Conservation (phyloP, 208 protist genomes). For the Leishmania amazonensis region DNA sequence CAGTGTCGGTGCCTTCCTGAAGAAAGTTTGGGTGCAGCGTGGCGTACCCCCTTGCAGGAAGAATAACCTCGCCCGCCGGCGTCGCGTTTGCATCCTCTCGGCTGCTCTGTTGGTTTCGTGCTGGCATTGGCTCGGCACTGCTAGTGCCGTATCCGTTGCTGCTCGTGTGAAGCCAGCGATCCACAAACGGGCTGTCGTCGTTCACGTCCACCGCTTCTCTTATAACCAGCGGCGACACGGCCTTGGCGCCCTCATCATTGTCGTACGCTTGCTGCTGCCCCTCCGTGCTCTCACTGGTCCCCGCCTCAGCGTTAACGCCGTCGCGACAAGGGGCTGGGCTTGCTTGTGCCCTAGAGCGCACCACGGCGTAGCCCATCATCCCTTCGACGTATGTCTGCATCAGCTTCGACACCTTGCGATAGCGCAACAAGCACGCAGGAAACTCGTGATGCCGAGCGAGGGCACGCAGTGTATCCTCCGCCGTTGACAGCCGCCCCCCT, state of each 20-base stretch:
- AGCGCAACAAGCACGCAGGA: constrained; percentile 69
- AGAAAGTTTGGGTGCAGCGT: constrained; percentile 82
- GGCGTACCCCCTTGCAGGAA: constrained; percentile 32
- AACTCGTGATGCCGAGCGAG: constrained; percentile 80
- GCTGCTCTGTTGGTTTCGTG: not conserved
- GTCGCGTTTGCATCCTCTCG: constrained; percentile 26
- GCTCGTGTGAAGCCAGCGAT: constrained; percentile 14
- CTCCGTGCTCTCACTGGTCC: not conserved
- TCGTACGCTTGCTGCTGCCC: not conserved
- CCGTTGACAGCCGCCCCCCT: constrained; percentile 88
- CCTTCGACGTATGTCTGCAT: constrained; percentile 90
- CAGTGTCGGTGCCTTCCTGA: constrained; percentile 90
- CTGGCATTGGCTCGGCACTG: not conserved
- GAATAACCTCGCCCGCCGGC: constrained; percentile 9
- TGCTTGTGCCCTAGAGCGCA: constrained; percentile 9
- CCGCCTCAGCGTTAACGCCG: not conserved
- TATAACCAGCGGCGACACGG: not conserved
- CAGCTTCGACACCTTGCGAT: constrained; percentile 86
- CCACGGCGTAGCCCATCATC: constrained; percentile 77
- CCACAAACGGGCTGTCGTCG: constrained; percentile 26
- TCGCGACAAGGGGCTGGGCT: not conserved
- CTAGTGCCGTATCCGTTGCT: constrained; percentile 1
- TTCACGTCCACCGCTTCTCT: constrained; percentile 19
- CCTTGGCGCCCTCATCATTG: not conserved
- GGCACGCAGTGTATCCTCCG: constrained; percentile 77